Evolutionary conservation across 495 filamentous ascomycete species (phyloP), one percentile per base, ranked within the genome.

Genomic region (Penicillium canariense): DNA sequence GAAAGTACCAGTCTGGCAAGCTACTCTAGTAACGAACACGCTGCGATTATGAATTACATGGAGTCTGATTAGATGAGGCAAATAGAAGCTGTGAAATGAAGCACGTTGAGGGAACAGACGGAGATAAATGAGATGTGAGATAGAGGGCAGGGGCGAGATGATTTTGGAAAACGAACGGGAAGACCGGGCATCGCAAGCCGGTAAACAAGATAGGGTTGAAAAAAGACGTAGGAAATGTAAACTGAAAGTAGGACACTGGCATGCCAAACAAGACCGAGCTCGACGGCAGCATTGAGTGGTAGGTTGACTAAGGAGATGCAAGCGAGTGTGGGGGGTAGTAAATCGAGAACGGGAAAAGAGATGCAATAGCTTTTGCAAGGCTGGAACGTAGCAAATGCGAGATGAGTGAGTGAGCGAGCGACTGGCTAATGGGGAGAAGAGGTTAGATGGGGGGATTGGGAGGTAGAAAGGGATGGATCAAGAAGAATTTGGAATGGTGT

Each of bases 401-500:
- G 30, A 18, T 20, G 36, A 27, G 46, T 22, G n/a, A 25, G n/a
- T 11, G 26, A 35, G 22, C 26, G 27, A 11, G 34, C 27, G 39
- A 17, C 30, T 28, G 4, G 44, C 35, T 22, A 45, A 44, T 27
- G 44, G 53, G 7, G 3, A 52, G 43, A 32, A 22, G 23, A 38
- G 23, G 12, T 14, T 46, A 17, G n/a, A 30, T 9, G 2, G 10
- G n/a, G 2, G 5, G 17, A 52, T 14, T 28, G 46, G 5, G 23
- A 12, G 47, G 15, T 22, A 20, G 35, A 54, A 32, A 48, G 26
- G 18, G 30, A 50, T 20, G 15, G n/a, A 22, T 26, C 3, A 30
- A 47, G 20, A 60, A 31, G 56, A 53, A 50, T 61, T 59, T 7
- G 67, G 62, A 17, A 68, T 63, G 1, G 53, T 61, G 27, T 75